phyloP scores from a whole-genome alignment of 192 early-diverging fungal genomes.

The Backusella tuberculispora region DNA sequence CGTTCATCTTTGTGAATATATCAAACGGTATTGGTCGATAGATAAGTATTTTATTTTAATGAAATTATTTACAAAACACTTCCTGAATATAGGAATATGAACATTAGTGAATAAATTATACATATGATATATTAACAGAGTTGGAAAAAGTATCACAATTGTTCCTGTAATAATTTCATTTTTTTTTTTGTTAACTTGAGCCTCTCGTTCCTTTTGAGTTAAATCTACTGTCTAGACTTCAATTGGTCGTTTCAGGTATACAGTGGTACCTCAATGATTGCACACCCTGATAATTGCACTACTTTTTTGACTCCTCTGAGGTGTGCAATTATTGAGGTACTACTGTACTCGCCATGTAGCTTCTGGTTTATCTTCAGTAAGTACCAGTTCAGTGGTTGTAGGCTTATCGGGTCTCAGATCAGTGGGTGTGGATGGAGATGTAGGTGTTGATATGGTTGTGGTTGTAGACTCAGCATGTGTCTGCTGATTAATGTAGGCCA shows the following conservation, averaged over 20 bases:
- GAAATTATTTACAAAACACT: neutral
- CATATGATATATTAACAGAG: neutral
- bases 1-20: neutral
- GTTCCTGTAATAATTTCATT: neutral
- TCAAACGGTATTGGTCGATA: constrained; percentile 3
- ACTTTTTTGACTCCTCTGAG: too few relatives aligned
- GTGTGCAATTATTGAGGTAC: too few relatives aligned
- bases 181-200: neutral
- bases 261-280: too few relatives aligned
- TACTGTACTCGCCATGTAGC: neutral
- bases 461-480: constrained; percentile 6
- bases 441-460: neutral
- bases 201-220: neutral
- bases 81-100: neutral
- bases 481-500: neutral
- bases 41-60: neutral
- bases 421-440: neutral
- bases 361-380: neutral
- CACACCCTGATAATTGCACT: too few relatives aligned
- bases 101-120: neutral
- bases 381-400: neutral
- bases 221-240: neutral
- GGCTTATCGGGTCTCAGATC: neutral
- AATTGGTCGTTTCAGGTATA: neutral
- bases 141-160: constrained; percentile 6